These are phyloP conservation scores for Colletotrichum sp. DNA, from an alignment of 2,329 filamentous ascomycete genomes.

Conservation along the genomic window DNA sequence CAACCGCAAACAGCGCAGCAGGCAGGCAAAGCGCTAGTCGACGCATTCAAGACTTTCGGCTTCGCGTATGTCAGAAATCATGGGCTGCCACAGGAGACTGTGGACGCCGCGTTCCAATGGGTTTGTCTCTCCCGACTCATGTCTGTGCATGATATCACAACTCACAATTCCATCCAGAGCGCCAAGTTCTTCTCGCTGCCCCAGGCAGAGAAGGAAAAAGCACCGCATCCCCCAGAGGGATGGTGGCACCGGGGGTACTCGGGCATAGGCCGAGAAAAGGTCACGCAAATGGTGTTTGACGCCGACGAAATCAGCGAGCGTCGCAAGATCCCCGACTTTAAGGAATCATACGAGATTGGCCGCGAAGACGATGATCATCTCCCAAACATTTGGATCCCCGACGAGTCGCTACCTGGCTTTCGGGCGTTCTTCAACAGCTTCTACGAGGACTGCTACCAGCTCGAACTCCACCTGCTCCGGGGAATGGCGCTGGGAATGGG, in stretches of 20 bases:
- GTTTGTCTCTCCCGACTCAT: background rate
- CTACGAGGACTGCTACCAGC: slow-evolving; percentile 46
- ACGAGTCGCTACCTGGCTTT: slow-evolving; percentile 28
- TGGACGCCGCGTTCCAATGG: slow-evolving; percentile 39
- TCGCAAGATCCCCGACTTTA: slow-evolving; percentile 37
- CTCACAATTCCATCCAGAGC: slow-evolving; percentile 23
- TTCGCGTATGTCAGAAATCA: slow-evolving; percentile 40
- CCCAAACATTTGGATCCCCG: slow-evolving; percentile 32
- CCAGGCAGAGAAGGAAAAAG: slow-evolving; percentile 33
- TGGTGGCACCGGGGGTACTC: slow-evolving; percentile 42
- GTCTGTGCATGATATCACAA: background rate
- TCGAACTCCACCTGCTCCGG: slow-evolving; percentile 44
- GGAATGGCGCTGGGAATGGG: slow-evolving; percentile 52
- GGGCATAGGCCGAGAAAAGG: slow-evolving; percentile 37
- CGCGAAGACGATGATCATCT: slow-evolving; percentile 31
- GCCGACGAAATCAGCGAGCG: slow-evolving; percentile 28
- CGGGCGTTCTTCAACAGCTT: slow-evolving; percentile 38
- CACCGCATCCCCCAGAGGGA: slow-evolving; percentile 33
- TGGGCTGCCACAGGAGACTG: slow-evolving; percentile 33
- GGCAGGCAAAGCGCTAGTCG: slow-evolving; percentile 24
- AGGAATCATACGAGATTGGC: slow-evolving; percentile 46
- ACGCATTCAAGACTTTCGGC: slow-evolving; percentile 34
- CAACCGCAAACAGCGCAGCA: background rate
- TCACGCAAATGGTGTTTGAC: slow-evolving; percentile 36
- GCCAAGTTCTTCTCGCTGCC: slow-evolving; percentile 35